Evolutionary conservation across 2,329 filamentous ascomycete species (phyloP), one percentile per base, ranked within the genome.

Genomic region (Phyllosticta capitalensis): DNA sequence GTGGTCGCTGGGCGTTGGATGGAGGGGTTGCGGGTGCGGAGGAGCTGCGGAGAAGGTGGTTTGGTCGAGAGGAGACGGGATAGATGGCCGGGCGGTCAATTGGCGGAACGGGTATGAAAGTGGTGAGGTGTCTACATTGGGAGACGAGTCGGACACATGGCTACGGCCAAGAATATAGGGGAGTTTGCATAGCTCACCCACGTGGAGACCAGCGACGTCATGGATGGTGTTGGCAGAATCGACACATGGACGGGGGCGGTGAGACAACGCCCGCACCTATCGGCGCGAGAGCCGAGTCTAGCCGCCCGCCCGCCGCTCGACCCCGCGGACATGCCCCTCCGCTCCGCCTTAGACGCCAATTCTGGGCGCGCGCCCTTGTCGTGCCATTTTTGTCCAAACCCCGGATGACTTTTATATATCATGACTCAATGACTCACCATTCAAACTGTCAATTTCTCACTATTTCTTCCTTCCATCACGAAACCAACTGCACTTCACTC

Each of bases 391-490:
- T n/a, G 14, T 5, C 38, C 14, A 45, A 3, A 3, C 17, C 17
- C 17, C 14, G 38, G 38, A 45, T n/a, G 38, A 45, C 38, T 45
- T 45, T 45, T 45, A 45, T 45, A 45, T n/a, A 45, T n/a, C 38
- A n/a, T n/a, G 24, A 26, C 24, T 26, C 24, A 17, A 45, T 45
- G 38, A 45, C 38, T 45, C 38, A 45, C 38, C 38, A 45, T 45
- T 45, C 14, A 19, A 6, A 5, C 38, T n/a, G 30, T 53, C 22
- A 53, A 49, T 59, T 54, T 52, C 58, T 56, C 24, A 56, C 58
- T 56, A 56, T 30, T 28, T 51, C 22, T 55, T 20, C n/a, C 48
- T 19, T 26, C 54, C 24, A 26, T 58, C 55, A 38, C 51, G 58
- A 28, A 10, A 19, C n/a, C n/a, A 26, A 5, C 26, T 5, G 9